Conservation (phyloP, 2,329 filamentous ascomycete species). For the Colletotrichum sp. region DNA sequence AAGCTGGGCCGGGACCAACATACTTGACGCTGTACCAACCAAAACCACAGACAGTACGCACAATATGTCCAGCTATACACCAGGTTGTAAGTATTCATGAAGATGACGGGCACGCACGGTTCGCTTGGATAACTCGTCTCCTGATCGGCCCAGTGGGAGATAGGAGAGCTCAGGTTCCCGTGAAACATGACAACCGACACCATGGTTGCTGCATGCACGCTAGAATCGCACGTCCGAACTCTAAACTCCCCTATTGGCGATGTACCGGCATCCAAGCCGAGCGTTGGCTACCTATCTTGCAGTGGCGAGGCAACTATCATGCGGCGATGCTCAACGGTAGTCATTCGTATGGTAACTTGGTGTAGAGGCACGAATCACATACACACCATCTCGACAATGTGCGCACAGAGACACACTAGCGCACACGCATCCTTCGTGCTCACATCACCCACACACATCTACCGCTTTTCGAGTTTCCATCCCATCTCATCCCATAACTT, state of each 20-base stretch:
- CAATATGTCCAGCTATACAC: background rate
- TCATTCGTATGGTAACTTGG: background rate
- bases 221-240: background rate
- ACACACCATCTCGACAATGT: background rate
- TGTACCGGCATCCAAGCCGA: background rate
- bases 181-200: conserved; percentile 13
- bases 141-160: background rate
- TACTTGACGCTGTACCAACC: background rate
- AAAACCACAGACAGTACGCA: background rate
- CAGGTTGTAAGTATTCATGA: background rate
- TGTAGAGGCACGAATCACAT: background rate
- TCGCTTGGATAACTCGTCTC: background rate
- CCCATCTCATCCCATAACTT: background rate
- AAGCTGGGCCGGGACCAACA: background rate
- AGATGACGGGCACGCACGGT: background rate
- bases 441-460: background rate
- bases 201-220: background rate
- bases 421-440: background rate
- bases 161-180: background rate
- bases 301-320: background rate
- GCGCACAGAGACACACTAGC: background rate
- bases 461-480: background rate
- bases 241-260: background rate
- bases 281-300: background rate
- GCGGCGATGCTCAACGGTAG: background rate